Conservation (phyloP, 176 grass and related monocot genomes). For the Poa pratensis region DNA sequence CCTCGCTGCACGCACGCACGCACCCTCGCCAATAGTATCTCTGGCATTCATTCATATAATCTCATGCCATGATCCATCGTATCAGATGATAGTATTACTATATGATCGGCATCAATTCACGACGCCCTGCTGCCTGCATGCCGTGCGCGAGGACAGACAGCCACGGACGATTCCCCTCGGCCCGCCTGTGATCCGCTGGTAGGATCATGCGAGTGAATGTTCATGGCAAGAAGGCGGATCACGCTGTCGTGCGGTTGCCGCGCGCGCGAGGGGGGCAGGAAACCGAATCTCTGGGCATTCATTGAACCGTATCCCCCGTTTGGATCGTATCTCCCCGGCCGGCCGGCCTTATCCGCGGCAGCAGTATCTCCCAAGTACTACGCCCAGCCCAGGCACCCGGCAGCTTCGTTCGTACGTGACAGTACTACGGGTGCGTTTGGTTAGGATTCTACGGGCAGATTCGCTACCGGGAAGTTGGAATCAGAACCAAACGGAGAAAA, state of each 20-base stretch:
- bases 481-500: too few species aligned
- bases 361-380: not conserved
- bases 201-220: not conserved
- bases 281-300: not conserved
- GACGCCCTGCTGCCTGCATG: not conserved
- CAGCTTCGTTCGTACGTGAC: not conserved
- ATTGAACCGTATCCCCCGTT: not conserved
- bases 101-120: not conserved
- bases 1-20: not conserved
- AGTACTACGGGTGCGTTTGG: not conserved
- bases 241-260: not conserved
- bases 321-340: not conserved
- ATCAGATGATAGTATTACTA: not conserved
- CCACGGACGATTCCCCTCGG: not conserved
- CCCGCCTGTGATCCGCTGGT: not conserved
- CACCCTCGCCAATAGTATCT: not conserved
- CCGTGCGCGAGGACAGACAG: conserved; percentile 11
- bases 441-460: too few species aligned
- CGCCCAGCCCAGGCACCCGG: not conserved
- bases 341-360: not conserved
- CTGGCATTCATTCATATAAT: not conserved
- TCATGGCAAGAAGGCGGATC: not conserved
- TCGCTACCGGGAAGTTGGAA: too few species aligned
- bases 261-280: not conserved
- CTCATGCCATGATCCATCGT: not conserved